A percentile compares a stretch with the other conserved stretches of the same genome.
Conservation (phyloP, 2,329 filamentous ascomycete species). For the Phialophora tarda region DNA sequence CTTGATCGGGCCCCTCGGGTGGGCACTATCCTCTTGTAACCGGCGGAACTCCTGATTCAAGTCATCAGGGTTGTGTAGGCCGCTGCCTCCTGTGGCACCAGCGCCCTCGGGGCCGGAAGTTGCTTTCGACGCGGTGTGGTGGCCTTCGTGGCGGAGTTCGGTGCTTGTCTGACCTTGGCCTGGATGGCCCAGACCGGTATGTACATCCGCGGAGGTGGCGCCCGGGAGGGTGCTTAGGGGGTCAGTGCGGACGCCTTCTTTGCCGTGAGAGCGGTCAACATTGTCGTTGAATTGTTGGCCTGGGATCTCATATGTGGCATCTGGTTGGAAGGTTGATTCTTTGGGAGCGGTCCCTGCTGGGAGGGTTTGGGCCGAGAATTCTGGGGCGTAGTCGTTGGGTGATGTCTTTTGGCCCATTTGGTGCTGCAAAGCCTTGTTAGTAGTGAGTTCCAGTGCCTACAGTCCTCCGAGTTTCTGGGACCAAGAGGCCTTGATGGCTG, state of each 20-base stretch:
- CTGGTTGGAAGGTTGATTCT: constrained; percentile 49
- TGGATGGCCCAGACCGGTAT: constrained; percentile 61
- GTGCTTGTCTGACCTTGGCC: constrained; percentile 54
- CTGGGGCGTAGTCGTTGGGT: constrained; percentile 61
- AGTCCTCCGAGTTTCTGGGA: constrained; percentile 11
- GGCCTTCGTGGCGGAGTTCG: constrained; percentile 56
- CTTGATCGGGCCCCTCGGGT: constrained; percentile 23
- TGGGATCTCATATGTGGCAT: constrained; percentile 43
- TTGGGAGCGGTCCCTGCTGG: constrained; percentile 68
- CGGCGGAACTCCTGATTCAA: constrained; percentile 30
- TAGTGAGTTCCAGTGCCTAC: neutral
- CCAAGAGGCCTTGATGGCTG: neutral
- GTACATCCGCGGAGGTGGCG: constrained; percentile 59
- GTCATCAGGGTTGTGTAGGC: constrained; percentile 21
- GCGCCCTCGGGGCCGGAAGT: constrained; percentile 53
- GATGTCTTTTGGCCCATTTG: constrained; percentile 65
- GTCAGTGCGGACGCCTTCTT: constrained; percentile 49
- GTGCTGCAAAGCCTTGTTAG: constrained; percentile 58
- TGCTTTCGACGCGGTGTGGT: constrained; percentile 50
- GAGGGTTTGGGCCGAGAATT: constrained; percentile 67
- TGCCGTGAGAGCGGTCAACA: constrained; percentile 49
- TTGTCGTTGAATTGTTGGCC: constrained; percentile 50
- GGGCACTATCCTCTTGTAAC: constrained; percentile 25
- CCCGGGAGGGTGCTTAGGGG: constrained; percentile 57
- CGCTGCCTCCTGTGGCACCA: constrained; percentile 40